These are phyloP conservation scores for Aspergillus melleus DNA, from an alignment of 2,329 filamentous ascomycete species.

Conservation along the genomic window DNA sequence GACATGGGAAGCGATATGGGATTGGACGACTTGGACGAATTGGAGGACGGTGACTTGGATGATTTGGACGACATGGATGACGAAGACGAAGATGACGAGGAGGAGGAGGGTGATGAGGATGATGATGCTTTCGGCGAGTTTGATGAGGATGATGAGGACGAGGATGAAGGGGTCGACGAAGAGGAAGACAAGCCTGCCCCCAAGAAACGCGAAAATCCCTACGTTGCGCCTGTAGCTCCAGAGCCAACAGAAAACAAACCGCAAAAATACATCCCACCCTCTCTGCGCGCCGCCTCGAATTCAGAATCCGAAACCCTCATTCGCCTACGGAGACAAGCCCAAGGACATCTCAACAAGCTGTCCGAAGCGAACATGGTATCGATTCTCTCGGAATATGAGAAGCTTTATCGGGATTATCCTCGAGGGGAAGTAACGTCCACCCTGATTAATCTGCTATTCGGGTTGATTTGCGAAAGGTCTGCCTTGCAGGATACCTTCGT, in stretches of 20 bases:
- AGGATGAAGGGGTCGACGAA: slow-evolving; percentile 28
- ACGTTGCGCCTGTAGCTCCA: slow-evolving; percentile 66
- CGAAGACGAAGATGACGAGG: slow-evolving; percentile 28
- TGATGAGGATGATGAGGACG: slow-evolving; percentile 31
- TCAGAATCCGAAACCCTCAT: slow-evolving; percentile 67
- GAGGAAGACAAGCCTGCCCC: slow-evolving; percentile 43
- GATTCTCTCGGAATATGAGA: slow-evolving; percentile 78
- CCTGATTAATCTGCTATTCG: slow-evolving; percentile 73
- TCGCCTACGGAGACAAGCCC: slow-evolving; percentile 74
- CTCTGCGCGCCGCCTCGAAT: slow-evolving; percentile 64
- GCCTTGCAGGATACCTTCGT: slow-evolving; percentile 83
- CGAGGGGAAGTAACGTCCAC: slow-evolving; percentile 85
- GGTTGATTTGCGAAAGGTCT: slow-evolving; percentile 76
- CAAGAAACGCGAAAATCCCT: slow-evolving; percentile 76
- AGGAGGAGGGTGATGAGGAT: slow-evolving; percentile 27
- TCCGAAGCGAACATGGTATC: slow-evolving; percentile 87
- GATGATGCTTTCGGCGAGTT: no score
- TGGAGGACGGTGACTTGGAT: slow-evolving; percentile 26
- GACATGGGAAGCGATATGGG: not conserved
- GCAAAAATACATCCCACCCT: slow-evolving; percentile 85
- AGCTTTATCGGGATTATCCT: slow-evolving; percentile 78
- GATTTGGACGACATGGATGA: slow-evolving; percentile 33
- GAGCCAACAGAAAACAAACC: slow-evolving; percentile 45
- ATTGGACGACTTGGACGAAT: slow-evolving; percentile 3
- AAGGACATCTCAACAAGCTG: slow-evolving; percentile 87